Evolutionary conservation across 1,139 yeast genomes (phyloP).

Genomic region (Magnusiomyces clavatus): DNA sequence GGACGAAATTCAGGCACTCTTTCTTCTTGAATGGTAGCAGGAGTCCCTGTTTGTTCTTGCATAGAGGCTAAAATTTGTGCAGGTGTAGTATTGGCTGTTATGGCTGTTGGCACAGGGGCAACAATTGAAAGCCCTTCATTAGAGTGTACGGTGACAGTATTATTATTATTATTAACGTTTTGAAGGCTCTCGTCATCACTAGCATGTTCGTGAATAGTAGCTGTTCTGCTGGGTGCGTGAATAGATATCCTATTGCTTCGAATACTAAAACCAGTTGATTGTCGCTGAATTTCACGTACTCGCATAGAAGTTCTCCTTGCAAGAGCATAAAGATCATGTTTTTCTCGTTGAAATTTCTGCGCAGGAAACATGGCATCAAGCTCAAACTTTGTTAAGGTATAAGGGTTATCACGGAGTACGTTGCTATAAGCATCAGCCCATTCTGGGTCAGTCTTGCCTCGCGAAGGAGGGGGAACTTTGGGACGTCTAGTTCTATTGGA

Average conservation of each 20-base stretch:
- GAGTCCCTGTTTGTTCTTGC: too few relatives aligned
- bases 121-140: background rate
- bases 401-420: slow-evolving; percentile 6
- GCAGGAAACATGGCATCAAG: slow-evolving; percentile 12
- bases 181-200: background rate
- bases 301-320: slow-evolving; percentile 3
- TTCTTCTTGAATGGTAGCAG: too few relatives aligned
- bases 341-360: slow-evolving; percentile 4
- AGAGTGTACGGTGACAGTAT: background rate
- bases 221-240: background rate
- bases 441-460: slow-evolving; percentile 4
- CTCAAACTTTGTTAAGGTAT: slow-evolving; percentile 3
- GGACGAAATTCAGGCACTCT: too few relatives aligned
- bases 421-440: slow-evolving; percentile 6
- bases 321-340: slow-evolving; percentile 4
- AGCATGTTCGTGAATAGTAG: background rate
- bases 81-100: background rate
- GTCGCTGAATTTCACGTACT: slow-evolving; percentile 1
- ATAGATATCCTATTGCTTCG: too few relatives aligned
- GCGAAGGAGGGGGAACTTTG: slow-evolving; percentile 2
- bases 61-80: background rate
- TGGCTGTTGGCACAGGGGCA: background rate
- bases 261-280: background rate
- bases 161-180: background rate
- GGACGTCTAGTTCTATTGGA: background rate